Evolutionary conservation across 345 rosid species (phyloP).

Genomic region (Sonneratia alba): DNA sequence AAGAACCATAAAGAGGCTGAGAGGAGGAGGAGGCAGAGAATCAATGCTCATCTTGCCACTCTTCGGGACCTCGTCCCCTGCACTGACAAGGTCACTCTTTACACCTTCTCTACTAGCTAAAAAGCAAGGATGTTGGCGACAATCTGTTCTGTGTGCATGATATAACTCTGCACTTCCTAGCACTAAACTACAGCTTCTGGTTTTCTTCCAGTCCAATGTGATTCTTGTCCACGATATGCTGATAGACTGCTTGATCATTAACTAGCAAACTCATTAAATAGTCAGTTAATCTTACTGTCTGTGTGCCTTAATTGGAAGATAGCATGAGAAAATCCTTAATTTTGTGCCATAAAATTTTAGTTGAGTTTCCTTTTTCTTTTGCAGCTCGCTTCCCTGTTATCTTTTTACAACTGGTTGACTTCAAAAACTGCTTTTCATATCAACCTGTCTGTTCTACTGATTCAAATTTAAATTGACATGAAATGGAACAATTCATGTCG

Average conservation of each 20-base stretch:
- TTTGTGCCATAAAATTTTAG: neutral
- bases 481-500: neutral
- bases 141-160: neutral
- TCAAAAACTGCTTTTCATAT: neutral
- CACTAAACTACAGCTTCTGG: neutral
- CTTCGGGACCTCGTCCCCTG: conserved; percentile 52
- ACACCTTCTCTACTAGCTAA: neutral
- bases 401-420: neutral
- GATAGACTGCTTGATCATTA: neutral
- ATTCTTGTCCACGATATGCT: neutral
- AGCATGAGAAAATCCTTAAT: neutral
- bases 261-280: neutral
- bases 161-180: neutral
- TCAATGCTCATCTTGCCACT: conserved; percentile 58
- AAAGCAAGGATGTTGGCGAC: neutral
- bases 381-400: neutral
- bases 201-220: neutral
- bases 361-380: neutral
- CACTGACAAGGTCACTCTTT: conserved; percentile 38
- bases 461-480: neutral
- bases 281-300: neutral
- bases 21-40: conserved; percentile 71
- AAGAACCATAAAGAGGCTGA: conserved; percentile 69
- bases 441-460: neutral
- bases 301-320: neutral